Percentiles rank a stretch among this genome's conserved stretches.
Conservation (phyloP, 1,284 basidiomycete species). For the Cutaneotrichosporon sp. region DNA sequence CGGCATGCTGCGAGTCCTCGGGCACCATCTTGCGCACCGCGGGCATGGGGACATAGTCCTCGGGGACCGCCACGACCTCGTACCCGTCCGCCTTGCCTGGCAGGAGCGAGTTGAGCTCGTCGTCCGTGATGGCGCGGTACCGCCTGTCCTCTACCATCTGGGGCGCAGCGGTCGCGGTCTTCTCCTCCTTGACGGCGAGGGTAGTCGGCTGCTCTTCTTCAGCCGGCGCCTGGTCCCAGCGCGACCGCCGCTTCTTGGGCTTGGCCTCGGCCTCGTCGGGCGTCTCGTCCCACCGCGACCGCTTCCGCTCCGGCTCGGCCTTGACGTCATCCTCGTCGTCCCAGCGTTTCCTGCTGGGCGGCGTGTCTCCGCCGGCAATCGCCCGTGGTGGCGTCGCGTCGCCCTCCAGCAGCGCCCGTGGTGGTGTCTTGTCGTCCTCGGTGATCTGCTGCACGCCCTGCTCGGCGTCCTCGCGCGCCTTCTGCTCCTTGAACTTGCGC, state of each 20-base stretch:
- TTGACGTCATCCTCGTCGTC: slow-evolving; percentile 58
- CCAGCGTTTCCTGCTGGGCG: slow-evolving; percentile 80
- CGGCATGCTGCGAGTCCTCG: slow-evolving; percentile 61
- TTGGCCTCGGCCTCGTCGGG: slow-evolving; percentile 59
- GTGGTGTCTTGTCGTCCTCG: slow-evolving; percentile 44
- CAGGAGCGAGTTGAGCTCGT: slow-evolving; percentile 89
- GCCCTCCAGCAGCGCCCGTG: slow-evolving; percentile 21
- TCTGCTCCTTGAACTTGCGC: slow-evolving; percentile 80
- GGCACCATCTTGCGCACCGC: slow-evolving; percentile 59
- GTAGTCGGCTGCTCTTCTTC: slow-evolving; percentile 3
- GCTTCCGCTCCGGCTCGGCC: slow-evolving; percentile 54
- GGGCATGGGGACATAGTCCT: slow-evolving; percentile 78
- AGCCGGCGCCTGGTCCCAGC: slow-evolving; percentile 53
- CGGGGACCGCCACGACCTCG: slow-evolving; percentile 86
- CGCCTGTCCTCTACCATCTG: slow-evolving; percentile 90
- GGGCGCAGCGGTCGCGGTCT: slow-evolving; percentile 19
- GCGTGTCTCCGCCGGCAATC: slow-evolving; percentile 62
- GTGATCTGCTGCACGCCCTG: slow-evolving; percentile 56
- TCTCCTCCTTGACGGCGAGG: slow-evolving; percentile 29
- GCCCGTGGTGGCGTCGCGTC: slow-evolving; percentile 35
- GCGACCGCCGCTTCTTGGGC: slow-evolving; percentile 73
- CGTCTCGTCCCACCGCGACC: slow-evolving; percentile 96
- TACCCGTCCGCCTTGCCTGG: slow-evolving; percentile 79
- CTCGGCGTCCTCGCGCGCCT: slow-evolving; percentile 65
- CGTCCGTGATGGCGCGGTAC: slow-evolving; percentile 91